Evolutionary conservation across 345 rosid species (phyloP), one percentile per base, ranked within the genome.

Genomic region (Eucalyptus virginea): DNA sequence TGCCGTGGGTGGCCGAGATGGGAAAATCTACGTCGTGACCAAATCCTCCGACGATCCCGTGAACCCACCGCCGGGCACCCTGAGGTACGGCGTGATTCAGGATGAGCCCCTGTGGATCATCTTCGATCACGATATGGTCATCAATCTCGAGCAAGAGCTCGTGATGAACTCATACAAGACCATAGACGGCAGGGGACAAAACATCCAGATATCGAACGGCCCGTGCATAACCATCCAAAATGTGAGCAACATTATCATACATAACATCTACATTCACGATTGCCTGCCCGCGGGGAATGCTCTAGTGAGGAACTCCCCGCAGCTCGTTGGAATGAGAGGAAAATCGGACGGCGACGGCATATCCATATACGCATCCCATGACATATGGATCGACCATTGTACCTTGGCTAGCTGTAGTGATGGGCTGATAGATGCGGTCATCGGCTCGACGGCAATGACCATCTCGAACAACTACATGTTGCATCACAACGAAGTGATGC

Each of bases 331-430:
- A 40, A 77, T 90, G 87, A 92, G 93, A 80, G 94, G 95, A 2
- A 88, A 51, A 42, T 95, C 98, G 0, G 97, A 96, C 45, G 98
- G 98, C 10, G 98, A 96, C 52, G 98, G 96, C 11, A 94, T 95
- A 60, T 94, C 97, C 11, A 93, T 95, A 90, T 94, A 89, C 52
- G 91, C 90, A 44, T 93, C 96, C 6, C 88, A 91, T 40, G 92
- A 95, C 52, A 87, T 94, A 83, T 95, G 97, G 98, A 94, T 96
- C 23, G 98, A 96, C 90, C 98, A 96, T 87, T 96, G 97, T 87
- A 94, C 95, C 14, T 90, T 96, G 8, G 91, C 94, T 32, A 93
- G 90, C 11, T 96, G 97, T 92, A 87, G 87, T 3, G 98, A 95
- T 81, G 97, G 98, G 69, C 95, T 96, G 42, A 94, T 94, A 21